These are phyloP conservation scores for Mucor mucedo DNA, from an alignment of 371 early-diverging fungal genomes.

Conservation along the genomic window DNA sequence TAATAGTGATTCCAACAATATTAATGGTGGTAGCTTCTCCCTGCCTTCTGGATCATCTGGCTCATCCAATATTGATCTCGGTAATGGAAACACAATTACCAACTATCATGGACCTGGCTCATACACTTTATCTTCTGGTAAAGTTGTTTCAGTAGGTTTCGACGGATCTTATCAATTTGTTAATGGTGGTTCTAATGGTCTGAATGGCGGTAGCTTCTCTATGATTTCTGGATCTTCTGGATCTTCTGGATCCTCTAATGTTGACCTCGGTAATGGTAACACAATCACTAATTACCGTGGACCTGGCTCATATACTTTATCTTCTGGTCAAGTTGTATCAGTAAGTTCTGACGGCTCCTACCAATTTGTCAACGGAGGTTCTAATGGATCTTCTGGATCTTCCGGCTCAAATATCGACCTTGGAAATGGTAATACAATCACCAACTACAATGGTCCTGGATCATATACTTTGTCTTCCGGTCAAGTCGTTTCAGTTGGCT, in stretches of 20 bases:
- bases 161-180: constrained; percentile 2
- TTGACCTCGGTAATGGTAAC: background rate
- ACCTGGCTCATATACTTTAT: constrained; percentile 11
- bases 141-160: background rate
- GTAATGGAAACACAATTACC: background rate
- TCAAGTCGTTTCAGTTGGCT: background rate
- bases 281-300: constrained; percentile 5
- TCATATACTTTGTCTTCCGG: background rate
- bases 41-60: background rate
- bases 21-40: background rate
- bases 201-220: too few species aligned
- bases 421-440: background rate
- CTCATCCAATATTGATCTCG: background rate
- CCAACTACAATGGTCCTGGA: background rate
- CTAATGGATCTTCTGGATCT: background rate
- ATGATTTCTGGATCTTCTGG: too few species aligned
- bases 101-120: constrained; percentile 4
- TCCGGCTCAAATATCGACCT: background rate
- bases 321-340: background rate
- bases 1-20: background rate
- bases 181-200: background rate
- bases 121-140: constrained; percentile 5
- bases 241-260: background rate
- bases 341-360: background rate
- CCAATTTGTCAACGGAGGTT: background rate